Base-by-base conservation (phyloP, 495 filamentous ascomycete genomes). In the Elaphomyces granulatus region DNA sequence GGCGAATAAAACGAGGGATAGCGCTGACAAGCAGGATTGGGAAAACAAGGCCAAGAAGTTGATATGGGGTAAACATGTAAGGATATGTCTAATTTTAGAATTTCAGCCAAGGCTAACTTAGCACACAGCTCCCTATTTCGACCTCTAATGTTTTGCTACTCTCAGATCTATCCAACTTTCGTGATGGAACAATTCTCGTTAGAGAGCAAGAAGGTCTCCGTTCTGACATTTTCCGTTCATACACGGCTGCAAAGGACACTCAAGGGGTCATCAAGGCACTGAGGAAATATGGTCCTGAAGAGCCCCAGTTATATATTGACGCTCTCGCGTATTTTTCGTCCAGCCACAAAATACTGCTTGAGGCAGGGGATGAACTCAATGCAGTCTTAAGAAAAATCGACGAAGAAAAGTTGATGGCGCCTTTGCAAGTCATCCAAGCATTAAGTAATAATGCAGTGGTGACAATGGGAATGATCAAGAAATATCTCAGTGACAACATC, bases 211-310 rank as follows among this genome's bases (percentile, higher is more conserved):
- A 93, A 53, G 88, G 90, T 16, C 68, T 95, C 6, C 74, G 80
- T 10, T 87, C 88, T 33, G 92, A 98, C 55, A 95, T 98, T 42
- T 96, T 98, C 64, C 78, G 90, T 16, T 94, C 90, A 0, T 95
- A 94, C 55, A 95, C 88, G 3, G 79, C 86, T 0, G 87, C 87
- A 15, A 85, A 87, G 20, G 90, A 98, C 51, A 96, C 90, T 1
- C 68, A 71, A 7, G 90, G 90, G 28, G 87, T 88, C 6, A 83
- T 96, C 48, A 78, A 78, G 51, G 90, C 92, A 0, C 64, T 98
- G 32, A 72, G 72, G 34, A 92, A 90, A 57, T 98, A 98, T 52
- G 92, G 92, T 0, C 77, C 80, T 0, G 76, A 88, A 39, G 90
- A 95, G 49, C 90, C 92, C 0, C 81, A 92, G 45, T 72, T 98